phyloP scores from a whole-genome alignment of 257 asterid species.

The Ilex aquifolium region DNA sequence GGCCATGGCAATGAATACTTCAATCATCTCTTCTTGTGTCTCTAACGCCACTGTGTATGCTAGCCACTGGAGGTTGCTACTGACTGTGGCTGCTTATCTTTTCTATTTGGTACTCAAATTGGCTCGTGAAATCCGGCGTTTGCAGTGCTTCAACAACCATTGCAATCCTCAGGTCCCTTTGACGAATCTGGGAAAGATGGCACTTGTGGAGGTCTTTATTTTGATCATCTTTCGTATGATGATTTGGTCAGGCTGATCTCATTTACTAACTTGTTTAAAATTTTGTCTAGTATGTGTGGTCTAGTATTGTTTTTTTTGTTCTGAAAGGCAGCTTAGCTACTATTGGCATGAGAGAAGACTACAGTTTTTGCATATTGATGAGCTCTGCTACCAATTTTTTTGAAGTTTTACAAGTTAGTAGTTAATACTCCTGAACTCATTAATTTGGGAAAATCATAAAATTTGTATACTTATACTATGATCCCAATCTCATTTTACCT shows the following conservation, averaged over 20 bases:
- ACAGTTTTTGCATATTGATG: too few relatives aligned
- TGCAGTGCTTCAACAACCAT: not conserved
- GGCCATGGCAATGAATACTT: constrained; percentile 16
- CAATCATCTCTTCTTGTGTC: not conserved
- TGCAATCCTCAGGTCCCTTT: not conserved
- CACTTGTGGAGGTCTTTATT: constrained; percentile 8
- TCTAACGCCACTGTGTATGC: constrained; percentile 6
- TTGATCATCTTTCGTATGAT: constrained; percentile 10
- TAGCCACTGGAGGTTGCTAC: constrained; percentile 15
- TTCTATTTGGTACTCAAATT: constrained; percentile 15
- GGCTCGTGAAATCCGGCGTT: constrained; percentile 1
- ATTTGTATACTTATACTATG: too few relatives aligned
- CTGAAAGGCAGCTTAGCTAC: too few relatives aligned
- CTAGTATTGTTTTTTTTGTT: too few relatives aligned
- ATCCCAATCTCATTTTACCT: too few relatives aligned
- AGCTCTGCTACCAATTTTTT: too few relatives aligned
- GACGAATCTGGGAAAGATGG: not conserved
- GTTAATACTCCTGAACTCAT: too few relatives aligned
- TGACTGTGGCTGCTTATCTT: constrained; percentile 21
- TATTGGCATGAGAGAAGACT: too few relatives aligned
- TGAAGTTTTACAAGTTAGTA: too few relatives aligned
- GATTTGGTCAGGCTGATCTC: not conserved
- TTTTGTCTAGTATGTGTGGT: too few relatives aligned
- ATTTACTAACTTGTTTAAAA: too few relatives aligned
- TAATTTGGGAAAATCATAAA: too few relatives aligned